phyloP scores from a whole-genome alignment of 208 protist species.

The Strigomonas galati region DNA sequence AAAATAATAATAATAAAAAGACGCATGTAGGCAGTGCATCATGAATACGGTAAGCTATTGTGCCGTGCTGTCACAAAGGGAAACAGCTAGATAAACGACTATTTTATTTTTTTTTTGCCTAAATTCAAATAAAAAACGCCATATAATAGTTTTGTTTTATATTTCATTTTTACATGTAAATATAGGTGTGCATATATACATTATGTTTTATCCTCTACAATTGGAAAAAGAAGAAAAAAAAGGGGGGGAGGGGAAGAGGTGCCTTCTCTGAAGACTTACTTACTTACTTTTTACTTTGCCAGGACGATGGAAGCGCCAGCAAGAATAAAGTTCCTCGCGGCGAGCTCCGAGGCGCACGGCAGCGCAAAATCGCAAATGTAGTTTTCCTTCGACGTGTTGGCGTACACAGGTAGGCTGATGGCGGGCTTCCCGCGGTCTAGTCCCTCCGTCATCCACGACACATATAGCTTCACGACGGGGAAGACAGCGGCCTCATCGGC shows the following conservation, averaged over 20 bases:
- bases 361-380: constrained; percentile 85
- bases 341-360: constrained; percentile 63
- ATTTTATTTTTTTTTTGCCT: not conserved
- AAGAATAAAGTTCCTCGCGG: constrained; percentile 75
- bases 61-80: too few species aligned
- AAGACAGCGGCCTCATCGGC: constrained; percentile 82
- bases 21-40: too few species aligned
- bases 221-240: too few species aligned
- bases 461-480: constrained; percentile 64
- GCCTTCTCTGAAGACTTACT: too few species aligned
- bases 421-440: not conserved
- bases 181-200: too few species aligned
- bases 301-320: constrained; percentile 87
- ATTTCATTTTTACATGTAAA: too few species aligned
- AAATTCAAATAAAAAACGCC: not conserved
- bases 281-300: constrained; percentile 60
- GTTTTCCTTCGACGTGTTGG: constrained; percentile 74
- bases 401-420: constrained; percentile 85
- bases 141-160: too few species aligned
- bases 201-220: too few species aligned
- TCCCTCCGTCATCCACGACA: constrained; percentile 57
- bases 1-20: too few species aligned
- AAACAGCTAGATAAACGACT: too few species aligned
- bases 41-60: too few species aligned
- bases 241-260: too few species aligned